Evolutionary conservation across 2,329 filamentous ascomycete genomes (phyloP).

Genomic region (Cryphonectria carpinicola): DNA sequence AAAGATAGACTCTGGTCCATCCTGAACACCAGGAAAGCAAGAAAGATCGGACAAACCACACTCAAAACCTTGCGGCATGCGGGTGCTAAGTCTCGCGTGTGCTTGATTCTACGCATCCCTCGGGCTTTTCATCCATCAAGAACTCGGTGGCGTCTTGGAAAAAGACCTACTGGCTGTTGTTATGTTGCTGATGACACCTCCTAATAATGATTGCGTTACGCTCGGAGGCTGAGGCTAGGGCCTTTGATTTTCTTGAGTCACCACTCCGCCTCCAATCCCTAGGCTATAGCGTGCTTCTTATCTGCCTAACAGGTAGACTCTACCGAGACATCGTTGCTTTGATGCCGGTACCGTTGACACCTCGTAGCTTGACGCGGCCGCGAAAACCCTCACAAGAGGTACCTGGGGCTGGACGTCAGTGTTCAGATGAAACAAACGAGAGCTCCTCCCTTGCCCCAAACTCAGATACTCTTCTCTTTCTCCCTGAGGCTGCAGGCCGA

Average conservation of each 20-base stretch:
- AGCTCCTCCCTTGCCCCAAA: not conserved
- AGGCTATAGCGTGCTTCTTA: not conserved
- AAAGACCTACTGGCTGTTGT: not conserved
- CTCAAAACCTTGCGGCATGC: not conserved
- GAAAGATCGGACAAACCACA: constrained; percentile 10
- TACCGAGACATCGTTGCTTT: not conserved
- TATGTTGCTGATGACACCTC: not conserved
- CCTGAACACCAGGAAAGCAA: not conserved
- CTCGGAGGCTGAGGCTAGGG: not conserved
- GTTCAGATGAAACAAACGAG: constrained; percentile 1
- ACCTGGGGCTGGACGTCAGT: not conserved
- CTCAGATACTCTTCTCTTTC: not conserved
- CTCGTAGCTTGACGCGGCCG: not conserved
- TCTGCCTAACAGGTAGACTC: not conserved
- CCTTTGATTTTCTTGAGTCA: not conserved
- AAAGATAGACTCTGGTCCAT: not conserved
- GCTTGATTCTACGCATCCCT: not conserved
- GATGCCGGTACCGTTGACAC: not conserved
- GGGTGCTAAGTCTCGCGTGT: not conserved
- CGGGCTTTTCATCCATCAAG: not conserved
- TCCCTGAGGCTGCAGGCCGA: not conserved
- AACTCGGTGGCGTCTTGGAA: not conserved
- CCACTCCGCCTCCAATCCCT: not conserved
- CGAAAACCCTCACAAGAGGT: not conserved
- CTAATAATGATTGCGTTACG: not conserved